Evolutionary conservation across 306 rosid genomes (phyloP).

Genomic region (Cicer yamashitae): DNA sequence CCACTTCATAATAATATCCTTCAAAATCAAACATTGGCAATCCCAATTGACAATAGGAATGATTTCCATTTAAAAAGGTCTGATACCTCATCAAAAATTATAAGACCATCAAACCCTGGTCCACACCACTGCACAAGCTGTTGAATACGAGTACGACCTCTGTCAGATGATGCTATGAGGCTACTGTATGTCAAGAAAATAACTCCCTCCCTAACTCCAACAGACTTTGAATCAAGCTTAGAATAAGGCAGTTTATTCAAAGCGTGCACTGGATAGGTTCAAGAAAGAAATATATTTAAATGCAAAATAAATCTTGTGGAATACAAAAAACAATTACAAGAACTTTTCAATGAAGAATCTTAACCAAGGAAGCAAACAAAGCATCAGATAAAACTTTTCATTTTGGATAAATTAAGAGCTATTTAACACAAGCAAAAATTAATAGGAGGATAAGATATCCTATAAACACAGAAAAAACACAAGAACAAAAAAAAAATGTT

Average conservation of each 20-base stretch:
- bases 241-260: constrained; percentile 97
- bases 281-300: constrained; percentile 35
- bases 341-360: constrained; percentile 11
- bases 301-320: constrained; percentile 19
- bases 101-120: constrained; percentile 76
- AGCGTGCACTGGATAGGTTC: constrained; percentile 79
- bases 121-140: constrained; percentile 99
- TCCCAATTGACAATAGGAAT: constrained; percentile 38
- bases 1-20: neutral
- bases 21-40: constrained; percentile 25
- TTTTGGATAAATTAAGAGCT: constrained; percentile 1
- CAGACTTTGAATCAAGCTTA: constrained; percentile 95
- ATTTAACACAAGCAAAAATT: neutral
- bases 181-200: constrained; percentile 89
- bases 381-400: neutral
- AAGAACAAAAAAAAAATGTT: neutral
- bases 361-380: constrained; percentile 35
- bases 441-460: neutral
- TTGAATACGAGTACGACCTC: constrained; percentile 89
- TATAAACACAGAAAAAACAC: neutral
- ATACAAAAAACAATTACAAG: constrained; percentile 13
- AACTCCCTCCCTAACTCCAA: constrained; percentile 93
- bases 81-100: constrained; percentile 87
- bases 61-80: constrained; percentile 18
- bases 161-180: constrained; percentile 96